Evolutionary conservation across 192 early-diverging fungal species (phyloP).

Genomic region (Dimargaris cristalligena): DNA sequence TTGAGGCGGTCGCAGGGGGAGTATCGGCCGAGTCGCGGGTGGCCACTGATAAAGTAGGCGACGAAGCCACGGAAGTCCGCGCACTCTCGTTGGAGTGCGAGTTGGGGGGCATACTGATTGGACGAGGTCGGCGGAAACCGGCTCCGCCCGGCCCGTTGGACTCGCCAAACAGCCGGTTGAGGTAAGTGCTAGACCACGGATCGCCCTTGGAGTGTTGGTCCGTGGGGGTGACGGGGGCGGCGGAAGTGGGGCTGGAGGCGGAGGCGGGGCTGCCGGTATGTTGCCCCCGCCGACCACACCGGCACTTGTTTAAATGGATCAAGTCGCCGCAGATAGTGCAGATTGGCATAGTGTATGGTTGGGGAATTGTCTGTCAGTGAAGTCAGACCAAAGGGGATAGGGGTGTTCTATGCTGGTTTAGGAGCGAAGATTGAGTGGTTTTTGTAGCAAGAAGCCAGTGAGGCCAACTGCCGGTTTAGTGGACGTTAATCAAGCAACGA

Average conservation of each 20-base stretch:
- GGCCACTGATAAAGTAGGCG: background rate
- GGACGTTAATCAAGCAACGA: no score
- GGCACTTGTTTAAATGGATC: background rate
- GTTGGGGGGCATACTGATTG: constrained; percentile 7
- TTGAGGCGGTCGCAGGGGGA: background rate
- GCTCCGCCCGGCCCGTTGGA: background rate
- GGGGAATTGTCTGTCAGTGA: no score
- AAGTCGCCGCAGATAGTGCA: constrained; percentile 4
- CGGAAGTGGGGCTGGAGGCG: background rate
- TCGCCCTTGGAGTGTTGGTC: background rate
- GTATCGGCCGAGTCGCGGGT: background rate
- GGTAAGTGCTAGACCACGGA: constrained; percentile 10
- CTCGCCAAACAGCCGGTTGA: background rate
- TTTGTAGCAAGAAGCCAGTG: no score
- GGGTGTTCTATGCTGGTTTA: no score
- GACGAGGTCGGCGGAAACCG: background rate
- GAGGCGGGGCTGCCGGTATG: no score
- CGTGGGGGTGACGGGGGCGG: background rate
- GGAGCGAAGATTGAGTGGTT: no score
- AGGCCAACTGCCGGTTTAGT: no score
- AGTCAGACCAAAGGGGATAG: no score
- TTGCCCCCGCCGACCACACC: constrained; percentile 2
- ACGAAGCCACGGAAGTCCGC: background rate
- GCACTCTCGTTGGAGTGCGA: background rate
- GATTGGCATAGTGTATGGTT: background rate